These are phyloP conservation scores for Ogataea populi-albae DNA, from an alignment of 805 yeast genomes.

Conservation along the genomic window DNA sequence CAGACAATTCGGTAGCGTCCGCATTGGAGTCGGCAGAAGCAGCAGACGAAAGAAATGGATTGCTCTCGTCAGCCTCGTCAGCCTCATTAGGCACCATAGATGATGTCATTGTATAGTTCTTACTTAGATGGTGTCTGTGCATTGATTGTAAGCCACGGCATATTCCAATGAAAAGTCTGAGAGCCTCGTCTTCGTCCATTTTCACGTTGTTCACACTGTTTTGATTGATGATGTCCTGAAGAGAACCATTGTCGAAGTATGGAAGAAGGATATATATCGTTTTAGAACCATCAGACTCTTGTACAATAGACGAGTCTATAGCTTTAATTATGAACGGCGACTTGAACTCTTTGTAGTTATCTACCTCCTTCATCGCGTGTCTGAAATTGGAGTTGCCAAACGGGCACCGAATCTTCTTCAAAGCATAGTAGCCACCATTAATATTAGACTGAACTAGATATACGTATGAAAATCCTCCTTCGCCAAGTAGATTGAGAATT, in stretches of 20 bases:
- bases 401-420: slow-evolving; percentile 85
- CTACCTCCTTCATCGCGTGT: slow-evolving; percentile 74
- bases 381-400: slow-evolving; percentile 76
- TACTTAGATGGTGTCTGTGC: slow-evolving; percentile 56
- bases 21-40: slow-evolving; percentile 6
- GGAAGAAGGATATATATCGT: slow-evolving; percentile 80
- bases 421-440: slow-evolving; percentile 56
- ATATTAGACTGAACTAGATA: slow-evolving; percentile 62
- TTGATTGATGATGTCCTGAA: slow-evolving; percentile 75
- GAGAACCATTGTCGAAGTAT: slow-evolving; percentile 64
- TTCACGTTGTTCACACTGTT: slow-evolving; percentile 53
- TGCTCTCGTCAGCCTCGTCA: slow-evolving; percentile 17
- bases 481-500: slow-evolving; percentile 75
- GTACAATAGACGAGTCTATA: slow-evolving; percentile 67
- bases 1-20: slow-evolving; percentile 49
- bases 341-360: slow-evolving; percentile 66
- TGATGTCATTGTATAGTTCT: slow-evolving; percentile 17
- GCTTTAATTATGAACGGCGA: slow-evolving; percentile 66
- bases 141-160: slow-evolving; percentile 72
- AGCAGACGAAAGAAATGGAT: slow-evolving; percentile 21
- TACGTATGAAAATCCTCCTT: slow-evolving; percentile 86
- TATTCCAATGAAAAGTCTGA: slow-evolving; percentile 61
- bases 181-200: slow-evolving; percentile 62
- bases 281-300: slow-evolving; percentile 76
- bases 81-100: slow-evolving; percentile 17